Conservation (phyloP, 2,329 filamentous ascomycete species). For the Calonectria montana region DNA sequence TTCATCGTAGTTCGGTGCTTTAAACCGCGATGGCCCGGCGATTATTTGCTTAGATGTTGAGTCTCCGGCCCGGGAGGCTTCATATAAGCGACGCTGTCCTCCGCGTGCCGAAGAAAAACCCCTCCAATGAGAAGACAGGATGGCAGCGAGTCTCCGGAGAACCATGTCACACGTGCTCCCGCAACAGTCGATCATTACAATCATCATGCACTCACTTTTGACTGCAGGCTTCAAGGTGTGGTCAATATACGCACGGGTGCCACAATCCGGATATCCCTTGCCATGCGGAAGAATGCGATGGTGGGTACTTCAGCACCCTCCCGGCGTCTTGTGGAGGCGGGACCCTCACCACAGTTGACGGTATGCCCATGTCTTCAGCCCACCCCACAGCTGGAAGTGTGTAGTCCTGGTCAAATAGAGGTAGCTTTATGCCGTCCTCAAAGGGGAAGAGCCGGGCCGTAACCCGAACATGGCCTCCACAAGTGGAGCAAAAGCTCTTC, state of each 20-base stretch:
- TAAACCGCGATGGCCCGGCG: constrained; percentile 8
- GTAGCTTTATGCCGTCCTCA: not conserved
- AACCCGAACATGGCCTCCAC: constrained; percentile 18
- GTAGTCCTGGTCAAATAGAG: not conserved
- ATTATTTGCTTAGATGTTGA: not conserved
- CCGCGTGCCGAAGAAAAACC: constrained; percentile 20
- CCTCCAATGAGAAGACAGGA: constrained; percentile 19
- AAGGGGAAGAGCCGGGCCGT: constrained; percentile 18
- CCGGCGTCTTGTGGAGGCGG: not conserved
- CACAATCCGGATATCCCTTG: constrained; percentile 4
- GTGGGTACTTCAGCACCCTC: not conserved
- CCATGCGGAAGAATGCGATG: not conserved
- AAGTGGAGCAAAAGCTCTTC: constrained; percentile 4
- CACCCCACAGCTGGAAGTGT: not conserved
- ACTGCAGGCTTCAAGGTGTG: not conserved
- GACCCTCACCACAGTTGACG: not conserved
- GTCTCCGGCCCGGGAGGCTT: not conserved
- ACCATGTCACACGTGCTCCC: constrained; percentile 7
- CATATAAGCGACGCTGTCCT: constrained; percentile 19
- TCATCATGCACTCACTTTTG: not conserved
- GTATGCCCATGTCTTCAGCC: not conserved
- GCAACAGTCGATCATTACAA: constrained; percentile 3
- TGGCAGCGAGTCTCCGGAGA: not conserved
- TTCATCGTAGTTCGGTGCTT: not conserved
- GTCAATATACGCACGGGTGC: constrained; percentile 3